Evolutionary conservation across 2,329 filamentous ascomycete species (phyloP).

Genomic region (Colletotrichum tanaceti): DNA sequence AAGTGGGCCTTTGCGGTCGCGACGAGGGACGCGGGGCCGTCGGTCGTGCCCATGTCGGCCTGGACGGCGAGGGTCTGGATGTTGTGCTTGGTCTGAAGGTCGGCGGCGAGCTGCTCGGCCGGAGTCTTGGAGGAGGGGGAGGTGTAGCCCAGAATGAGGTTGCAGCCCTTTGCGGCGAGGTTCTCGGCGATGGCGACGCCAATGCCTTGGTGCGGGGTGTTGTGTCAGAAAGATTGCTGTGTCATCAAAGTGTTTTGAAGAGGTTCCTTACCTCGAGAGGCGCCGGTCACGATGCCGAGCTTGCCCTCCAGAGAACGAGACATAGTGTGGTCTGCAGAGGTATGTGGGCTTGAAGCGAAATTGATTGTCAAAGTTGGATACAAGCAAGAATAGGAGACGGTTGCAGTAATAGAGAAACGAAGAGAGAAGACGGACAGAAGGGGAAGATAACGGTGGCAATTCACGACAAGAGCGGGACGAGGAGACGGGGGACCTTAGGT

Average conservation of each 20-base stretch:
- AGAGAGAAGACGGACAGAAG: neutral
- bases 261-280: conserved; percentile 73
- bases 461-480: neutral
- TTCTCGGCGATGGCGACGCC: conserved; percentile 73
- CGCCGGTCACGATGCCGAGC: conserved; percentile 82
- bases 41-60: conserved; percentile 75
- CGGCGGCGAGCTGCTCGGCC: conserved; percentile 71
- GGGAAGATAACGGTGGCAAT: neutral
- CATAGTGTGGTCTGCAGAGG: conserved; percentile 46
- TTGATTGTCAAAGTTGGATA: neutral
- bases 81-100: conserved; percentile 67
- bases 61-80: conserved; percentile 73
- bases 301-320: conserved; percentile 73
- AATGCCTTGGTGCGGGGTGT: conserved; percentile 68
- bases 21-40: conserved; percentile 70
- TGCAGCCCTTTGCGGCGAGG: conserved; percentile 77
- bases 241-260: neutral
- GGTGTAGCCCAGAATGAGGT: conserved; percentile 78
- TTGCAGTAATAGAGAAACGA: neutral
- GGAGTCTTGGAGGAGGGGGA: conserved; percentile 51
- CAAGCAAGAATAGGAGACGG: neutral
- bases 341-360: neutral
- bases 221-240: neutral
- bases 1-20: conserved; percentile 64
- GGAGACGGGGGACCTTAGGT: neutral